A percentile compares a stretch with the other conserved stretches of the same genome.
phyloP scores from a whole-genome alignment of 139 green algal genomes.

The Asterochloris erici region DNA sequence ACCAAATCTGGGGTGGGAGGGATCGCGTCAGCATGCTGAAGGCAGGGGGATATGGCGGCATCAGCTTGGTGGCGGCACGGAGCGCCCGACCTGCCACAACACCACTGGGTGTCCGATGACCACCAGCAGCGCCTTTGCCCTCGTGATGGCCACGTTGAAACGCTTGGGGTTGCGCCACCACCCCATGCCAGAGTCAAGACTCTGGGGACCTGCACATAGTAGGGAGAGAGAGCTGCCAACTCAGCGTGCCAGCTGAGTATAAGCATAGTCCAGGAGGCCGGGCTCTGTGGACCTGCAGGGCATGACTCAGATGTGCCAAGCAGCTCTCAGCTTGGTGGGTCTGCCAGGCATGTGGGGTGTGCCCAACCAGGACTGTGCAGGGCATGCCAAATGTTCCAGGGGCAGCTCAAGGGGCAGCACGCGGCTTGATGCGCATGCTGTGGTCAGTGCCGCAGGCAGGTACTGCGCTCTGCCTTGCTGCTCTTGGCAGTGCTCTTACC shows the following conservation, averaged over 20 bases:
- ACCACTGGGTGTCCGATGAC: conserved; percentile 74
- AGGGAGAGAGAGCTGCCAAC: too few species aligned
- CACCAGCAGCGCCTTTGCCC: conserved; percentile 80
- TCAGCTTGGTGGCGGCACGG: not conserved
- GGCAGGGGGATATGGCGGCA: not conserved
- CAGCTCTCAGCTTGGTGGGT: too few species aligned
- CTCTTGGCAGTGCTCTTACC: too few species aligned
- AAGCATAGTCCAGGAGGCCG: too few species aligned
- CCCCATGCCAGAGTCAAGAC: conserved; percentile 36
- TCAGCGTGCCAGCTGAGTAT: too few species aligned
- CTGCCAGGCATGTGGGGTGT: too few species aligned
- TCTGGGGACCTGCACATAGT: not conserved
- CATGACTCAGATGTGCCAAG: not conserved
- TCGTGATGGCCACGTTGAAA: conserved; percentile 91
- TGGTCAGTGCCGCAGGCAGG: too few species aligned
- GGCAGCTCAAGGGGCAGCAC: not conserved
- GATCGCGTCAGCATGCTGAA: not conserved
- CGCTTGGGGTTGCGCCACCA: conserved; percentile 79
- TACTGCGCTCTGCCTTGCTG: too few species aligned
- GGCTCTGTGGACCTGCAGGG: too few species aligned
- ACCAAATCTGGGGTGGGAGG: not conserved
- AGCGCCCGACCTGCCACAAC: conserved; percentile 33
- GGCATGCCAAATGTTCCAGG: too few species aligned
- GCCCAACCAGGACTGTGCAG: too few species aligned
- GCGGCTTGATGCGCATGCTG: not conserved